Base-by-base conservation (phyloP, 2,329 filamentous ascomycete genomes). In the Colletotrichum eleusines region DNA sequence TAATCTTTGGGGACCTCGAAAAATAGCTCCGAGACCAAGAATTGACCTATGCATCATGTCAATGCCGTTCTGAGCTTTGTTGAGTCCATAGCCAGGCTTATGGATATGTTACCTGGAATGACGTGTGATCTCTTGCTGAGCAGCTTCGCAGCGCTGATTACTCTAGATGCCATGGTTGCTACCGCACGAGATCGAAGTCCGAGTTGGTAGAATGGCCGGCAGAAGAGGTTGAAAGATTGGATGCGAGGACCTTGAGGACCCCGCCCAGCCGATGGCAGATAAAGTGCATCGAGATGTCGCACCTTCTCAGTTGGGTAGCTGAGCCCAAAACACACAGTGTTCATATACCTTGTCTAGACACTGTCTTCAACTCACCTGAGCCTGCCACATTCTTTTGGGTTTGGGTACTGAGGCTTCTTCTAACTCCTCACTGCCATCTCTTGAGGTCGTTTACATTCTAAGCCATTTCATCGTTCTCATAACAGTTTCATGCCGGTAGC, bases 1-100 rank as follows among this genome's bases (percentile, higher is more conserved):
- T 97, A 92, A 82, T 97, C 92, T 72, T 93, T 86, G 4, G 95
- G 94, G 14, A 97, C 94, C 74, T 94, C 88, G 81, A 97, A 97
- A 84, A 94, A 92, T 76, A 95, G 87, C 79, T 97, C 94, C 2
- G 92, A 92, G 72, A 97, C 88, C 71, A 88, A 85, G 55, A 97
- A 85, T 77, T 91, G 91, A 59, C 94, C 94, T 94, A 64, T 33
- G 1, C 8, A 3, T 18, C 28, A 3, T 26, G 8, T 64, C 18
- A 64, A 66, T 26, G 12, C 26, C n/a, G 42, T 26, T 23, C 18
- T 44, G 35, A n/a, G 12, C 28, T 18, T 23, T n/a, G 40, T 46
- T 8, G 40, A 14, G 44, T 12, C 23, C 40, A 8, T 28, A 16
- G 5, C 14, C 3, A 26, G 8, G 35, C 7, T 40, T 26, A 35